These are phyloP conservation scores for Bauhinia variegata DNA, from an alignment of 306 rosid species.

Conservation along the genomic window DNA sequence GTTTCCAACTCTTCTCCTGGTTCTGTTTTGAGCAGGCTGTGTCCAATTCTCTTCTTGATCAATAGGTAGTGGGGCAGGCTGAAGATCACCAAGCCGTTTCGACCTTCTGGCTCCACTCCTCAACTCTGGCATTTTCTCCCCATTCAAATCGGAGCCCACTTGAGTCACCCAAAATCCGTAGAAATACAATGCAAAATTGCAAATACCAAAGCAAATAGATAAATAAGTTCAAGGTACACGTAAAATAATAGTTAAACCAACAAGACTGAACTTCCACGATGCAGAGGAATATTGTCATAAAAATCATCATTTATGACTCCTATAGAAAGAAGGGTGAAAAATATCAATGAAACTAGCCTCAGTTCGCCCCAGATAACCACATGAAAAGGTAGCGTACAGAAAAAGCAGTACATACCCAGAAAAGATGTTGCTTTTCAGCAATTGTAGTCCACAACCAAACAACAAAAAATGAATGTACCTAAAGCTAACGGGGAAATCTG, in stretches of 20 bases:
- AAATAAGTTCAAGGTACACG: constrained; percentile 30
- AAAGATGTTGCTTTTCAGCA: constrained; percentile 41
- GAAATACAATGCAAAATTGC: constrained; percentile 47
- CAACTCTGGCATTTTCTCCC: constrained; percentile 99
- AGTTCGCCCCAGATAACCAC: constrained; percentile 39
- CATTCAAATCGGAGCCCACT: constrained; percentile 89
- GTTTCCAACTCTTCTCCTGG: constrained; percentile 77
- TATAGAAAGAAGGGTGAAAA: background rate
- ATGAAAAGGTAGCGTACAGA: constrained; percentile 38
- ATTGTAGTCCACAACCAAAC: constrained; percentile 40
- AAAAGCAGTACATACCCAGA: constrained; percentile 42
- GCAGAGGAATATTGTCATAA: background rate
- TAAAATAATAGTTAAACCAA: constrained; percentile 21
- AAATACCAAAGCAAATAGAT: constrained; percentile 21
- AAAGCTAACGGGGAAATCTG: constrained; percentile 35
- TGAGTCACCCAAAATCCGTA: constrained; percentile 32
- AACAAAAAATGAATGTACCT: constrained; percentile 40
- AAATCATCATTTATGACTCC: background rate
- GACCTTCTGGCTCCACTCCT: constrained; percentile 98
- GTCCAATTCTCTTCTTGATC: constrained; percentile 75
- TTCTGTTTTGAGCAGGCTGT: constrained; percentile 68
- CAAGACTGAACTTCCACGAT: constrained; percentile 19
- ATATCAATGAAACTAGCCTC: constrained; percentile 20
- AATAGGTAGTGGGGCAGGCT: constrained; percentile 66
- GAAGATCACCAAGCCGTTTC: constrained; percentile 91